Evolutionary conservation across 1,139 yeast genomes (phyloP), one percentile per base, ranked within the genome.

Genomic region (Meyerozyma elateridarum): DNA sequence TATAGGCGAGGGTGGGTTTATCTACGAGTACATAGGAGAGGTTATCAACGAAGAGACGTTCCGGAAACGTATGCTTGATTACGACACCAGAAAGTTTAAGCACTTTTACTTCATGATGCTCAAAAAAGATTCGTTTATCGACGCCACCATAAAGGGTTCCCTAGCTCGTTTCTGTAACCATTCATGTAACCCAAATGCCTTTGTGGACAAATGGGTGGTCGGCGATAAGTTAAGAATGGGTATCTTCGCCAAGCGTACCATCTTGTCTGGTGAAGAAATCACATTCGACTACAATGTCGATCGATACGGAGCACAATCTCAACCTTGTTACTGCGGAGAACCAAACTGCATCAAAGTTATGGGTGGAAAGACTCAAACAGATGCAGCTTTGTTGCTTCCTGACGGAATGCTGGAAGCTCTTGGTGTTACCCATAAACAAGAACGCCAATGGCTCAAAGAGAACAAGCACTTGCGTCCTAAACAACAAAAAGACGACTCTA

Each of bases 81-180:
- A 91, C 54, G 93, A 84, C 49, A 56, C 65, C 21, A 70, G 72
- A 42, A 76, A 81, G n/a, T 70, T 82, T 44, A 78, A 75, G 54
- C 98, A 91, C 58, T 91, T 91, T 48, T 91, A 91, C 56, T 91
- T 91, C 56, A 91, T 91, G 98, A 88, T 88, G 96, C 72, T 91
- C 41, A 94, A 87, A 47, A 84, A 80, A 49, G 89, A 88, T 40
- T 91, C 91, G 49, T 91, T 87, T 52, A 85, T 91, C 37, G 98
- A 91, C 58, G 98, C 98, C 30, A 89, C 97, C 2, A 66, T 73
- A 31, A 83, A 76, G 57, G 98, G 97, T 3, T 77, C 89, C 15
- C 59, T 89, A 36, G 96, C 95, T 0, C 67, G 98, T 39, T 91
- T 89, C 61, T 85, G 93, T 48, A 91, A 91, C 54, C 98, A 91